A percentile compares a stretch with the other conserved stretches of the same genome.
phyloP scores from a whole-genome alignment of 176 grass and related monocot genomes.

The Oryza meridionalis region DNA sequence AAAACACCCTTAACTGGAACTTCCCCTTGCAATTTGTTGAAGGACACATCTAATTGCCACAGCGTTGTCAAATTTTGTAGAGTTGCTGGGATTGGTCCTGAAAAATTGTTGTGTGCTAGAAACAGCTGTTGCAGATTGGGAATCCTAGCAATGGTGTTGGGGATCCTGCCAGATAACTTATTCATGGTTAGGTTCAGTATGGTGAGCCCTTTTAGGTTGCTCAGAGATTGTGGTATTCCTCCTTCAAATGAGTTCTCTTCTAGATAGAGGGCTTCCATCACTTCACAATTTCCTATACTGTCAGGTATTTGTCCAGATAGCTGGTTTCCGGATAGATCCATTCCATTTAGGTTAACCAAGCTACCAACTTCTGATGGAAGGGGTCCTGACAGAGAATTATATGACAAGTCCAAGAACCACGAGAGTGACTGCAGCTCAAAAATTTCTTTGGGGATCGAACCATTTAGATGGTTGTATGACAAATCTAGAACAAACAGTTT shows the following conservation, averaged over 20 bases:
- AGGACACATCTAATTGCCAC: slow-evolving; percentile 34
- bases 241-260: slow-evolving; percentile 47
- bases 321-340: slow-evolving; percentile 39
- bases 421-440: background rate
- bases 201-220: background rate
- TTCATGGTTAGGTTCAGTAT: slow-evolving; percentile 24
- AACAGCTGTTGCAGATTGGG: background rate
- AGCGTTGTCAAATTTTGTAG: background rate
- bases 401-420: background rate
- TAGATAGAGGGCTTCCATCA: slow-evolving; percentile 35
- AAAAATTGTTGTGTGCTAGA: slow-evolving; percentile 37
- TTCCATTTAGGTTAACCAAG: background rate
- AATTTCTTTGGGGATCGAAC: slow-evolving; percentile 22
- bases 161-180: slow-evolving; percentile 1
- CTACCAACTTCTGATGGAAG: slow-evolving; percentile 20
- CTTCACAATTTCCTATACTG: slow-evolving; percentile 9
- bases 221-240: slow-evolving; percentile 27
- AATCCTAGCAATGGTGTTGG: background rate
- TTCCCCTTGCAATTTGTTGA: slow-evolving; percentile 38
- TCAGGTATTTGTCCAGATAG: slow-evolving; percentile 42
- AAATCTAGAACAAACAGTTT: slow-evolving; percentile 19
- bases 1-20: slow-evolving; percentile 41
- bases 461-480: slow-evolving; percentile 1
- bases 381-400: background rate
- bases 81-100: slow-evolving; percentile 21